A percentile compares a stretch with the other conserved stretches of the same genome.
Evolutionary conservation across 169 alveolate genomes (phyloP).

Genomic region (Cryptosporidium felis): DNA sequence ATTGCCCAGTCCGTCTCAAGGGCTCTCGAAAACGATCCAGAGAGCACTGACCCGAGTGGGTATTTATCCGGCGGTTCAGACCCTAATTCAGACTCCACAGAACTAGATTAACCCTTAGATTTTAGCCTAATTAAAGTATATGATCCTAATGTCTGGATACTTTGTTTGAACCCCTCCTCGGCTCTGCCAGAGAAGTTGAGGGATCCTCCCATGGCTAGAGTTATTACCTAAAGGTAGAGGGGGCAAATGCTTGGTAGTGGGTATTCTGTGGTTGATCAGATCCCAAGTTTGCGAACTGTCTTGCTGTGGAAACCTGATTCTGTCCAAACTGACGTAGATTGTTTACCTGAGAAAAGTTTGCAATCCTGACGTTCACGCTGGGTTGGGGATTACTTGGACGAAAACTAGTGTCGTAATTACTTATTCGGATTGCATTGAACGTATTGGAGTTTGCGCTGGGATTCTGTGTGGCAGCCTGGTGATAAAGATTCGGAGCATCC

Average conservation of each 20-base stretch:
- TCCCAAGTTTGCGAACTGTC: neutral
- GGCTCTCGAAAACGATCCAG: neutral
- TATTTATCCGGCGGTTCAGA: neutral
- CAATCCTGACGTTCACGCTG: slow-evolving; percentile 42
- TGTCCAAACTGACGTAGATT: slow-evolving; percentile 22
- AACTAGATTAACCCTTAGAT: no score
- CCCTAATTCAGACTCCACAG: neutral
- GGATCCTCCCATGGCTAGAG: no score
- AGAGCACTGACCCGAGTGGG: neutral
- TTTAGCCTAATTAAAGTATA: no score
- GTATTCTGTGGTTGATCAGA: slow-evolving; percentile 3
- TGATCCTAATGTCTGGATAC: no score
- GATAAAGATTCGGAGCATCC: neutral
- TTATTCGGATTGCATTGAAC: slow-evolving; percentile 39
- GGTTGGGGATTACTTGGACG: slow-evolving; percentile 60
- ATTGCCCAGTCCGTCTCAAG: slow-evolving; percentile 38
- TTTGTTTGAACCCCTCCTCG: no score
- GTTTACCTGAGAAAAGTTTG: slow-evolving; percentile 40
- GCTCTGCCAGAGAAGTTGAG: no score
- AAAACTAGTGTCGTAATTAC: slow-evolving; percentile 13
- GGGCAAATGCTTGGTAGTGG: slow-evolving; percentile 37
- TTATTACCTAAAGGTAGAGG: slow-evolving; percentile 52
- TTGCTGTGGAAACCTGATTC: slow-evolving; percentile 44
- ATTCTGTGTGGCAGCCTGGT: neutral
- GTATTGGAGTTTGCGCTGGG: neutral